A percentile compares a stretch with the other conserved stretches of the same genome.
Conservation (phyloP, 1,284 basidiomycete genomes). For the Agaricales sp. region DNA sequence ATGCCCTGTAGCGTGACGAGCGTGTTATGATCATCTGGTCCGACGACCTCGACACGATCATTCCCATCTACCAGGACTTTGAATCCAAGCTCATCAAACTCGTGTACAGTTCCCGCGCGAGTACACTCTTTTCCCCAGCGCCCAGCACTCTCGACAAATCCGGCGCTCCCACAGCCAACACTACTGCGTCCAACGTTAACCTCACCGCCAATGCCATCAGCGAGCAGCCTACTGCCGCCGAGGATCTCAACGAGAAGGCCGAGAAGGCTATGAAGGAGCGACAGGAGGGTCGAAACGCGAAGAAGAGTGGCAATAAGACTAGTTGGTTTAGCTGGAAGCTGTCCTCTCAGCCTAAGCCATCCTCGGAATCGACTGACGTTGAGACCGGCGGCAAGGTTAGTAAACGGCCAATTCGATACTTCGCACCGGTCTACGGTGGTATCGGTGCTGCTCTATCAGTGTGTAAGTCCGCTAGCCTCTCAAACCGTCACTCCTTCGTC, state of each 20-base stretch:
- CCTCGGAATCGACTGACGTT: conserved; percentile 25
- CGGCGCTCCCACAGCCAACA: conserved; percentile 24
- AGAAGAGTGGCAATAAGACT: conserved; percentile 21
- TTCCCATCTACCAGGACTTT: conserved; percentile 54
- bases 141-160: conserved; percentile 14
- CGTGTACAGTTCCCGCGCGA: conserved; percentile 55
- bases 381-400: conserved; percentile 39
- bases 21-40: conserved; percentile 70
- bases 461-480: conserved; percentile 32
- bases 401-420: conserved; percentile 54
- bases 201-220: conserved; percentile 37
- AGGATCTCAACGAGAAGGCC: conserved; percentile 14
- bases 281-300: conserved; percentile 19
- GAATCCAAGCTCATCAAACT: conserved; percentile 75
- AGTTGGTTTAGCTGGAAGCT: conserved; percentile 19
- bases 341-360: conserved; percentile 21
- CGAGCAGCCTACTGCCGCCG: conserved; percentile 12
- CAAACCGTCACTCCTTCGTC: not conserved
- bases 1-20: conserved; percentile 54
- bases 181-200: conserved; percentile 29
- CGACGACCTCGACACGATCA: conserved; percentile 62
- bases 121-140: conserved; percentile 10
- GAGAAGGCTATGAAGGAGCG: conserved; percentile 17
- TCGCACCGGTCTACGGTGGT: conserved; percentile 72
- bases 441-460: conserved; percentile 52